Evolutionary conservation across 2,329 filamentous ascomycete genomes (phyloP).

Genomic region (Lachnellula suecica): DNA sequence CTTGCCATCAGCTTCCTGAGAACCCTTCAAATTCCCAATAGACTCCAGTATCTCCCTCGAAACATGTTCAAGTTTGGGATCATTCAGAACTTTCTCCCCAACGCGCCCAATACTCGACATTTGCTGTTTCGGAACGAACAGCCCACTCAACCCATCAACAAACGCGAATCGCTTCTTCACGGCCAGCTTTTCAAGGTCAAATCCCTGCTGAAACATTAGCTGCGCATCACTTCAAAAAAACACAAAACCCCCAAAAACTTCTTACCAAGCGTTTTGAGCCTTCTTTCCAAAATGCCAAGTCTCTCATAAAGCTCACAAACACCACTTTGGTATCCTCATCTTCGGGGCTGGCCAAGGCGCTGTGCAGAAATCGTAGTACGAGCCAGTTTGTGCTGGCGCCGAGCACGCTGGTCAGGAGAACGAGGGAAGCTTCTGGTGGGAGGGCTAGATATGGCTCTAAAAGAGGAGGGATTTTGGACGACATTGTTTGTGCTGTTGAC

Average conservation of each 20-base stretch:
- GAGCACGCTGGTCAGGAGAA: slow-evolving; percentile 67
- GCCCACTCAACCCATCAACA: slow-evolving; percentile 60
- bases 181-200: slow-evolving; percentile 65
- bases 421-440: slow-evolving; percentile 57
- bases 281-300: slow-evolving; percentile 75
- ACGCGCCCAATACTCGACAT: neutral
- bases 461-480: slow-evolving; percentile 49
- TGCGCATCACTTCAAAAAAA: neutral
- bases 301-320: slow-evolving; percentile 80
- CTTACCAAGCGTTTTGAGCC: slow-evolving; percentile 65
- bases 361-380: slow-evolving; percentile 52
- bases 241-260: neutral
- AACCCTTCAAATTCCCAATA: slow-evolving; percentile 18
- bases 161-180: slow-evolving; percentile 65
- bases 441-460: slow-evolving; percentile 63
- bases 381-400: slow-evolving; percentile 67
- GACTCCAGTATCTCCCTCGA: slow-evolving; percentile 19
- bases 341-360: slow-evolving; percentile 13
- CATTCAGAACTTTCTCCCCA: slow-evolving; percentile 15
- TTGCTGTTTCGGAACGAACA: slow-evolving; percentile 23
- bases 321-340: slow-evolving; percentile 54
- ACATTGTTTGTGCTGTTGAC: slow-evolving; percentile 19
- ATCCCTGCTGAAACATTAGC: slow-evolving; percentile 47
- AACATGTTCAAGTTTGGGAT: slow-evolving; percentile 17
- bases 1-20: slow-evolving; percentile 33